Base-by-base conservation (phyloP, 2,329 filamentous ascomycete genomes). In the Pseudopyricularia cyperi region DNA sequence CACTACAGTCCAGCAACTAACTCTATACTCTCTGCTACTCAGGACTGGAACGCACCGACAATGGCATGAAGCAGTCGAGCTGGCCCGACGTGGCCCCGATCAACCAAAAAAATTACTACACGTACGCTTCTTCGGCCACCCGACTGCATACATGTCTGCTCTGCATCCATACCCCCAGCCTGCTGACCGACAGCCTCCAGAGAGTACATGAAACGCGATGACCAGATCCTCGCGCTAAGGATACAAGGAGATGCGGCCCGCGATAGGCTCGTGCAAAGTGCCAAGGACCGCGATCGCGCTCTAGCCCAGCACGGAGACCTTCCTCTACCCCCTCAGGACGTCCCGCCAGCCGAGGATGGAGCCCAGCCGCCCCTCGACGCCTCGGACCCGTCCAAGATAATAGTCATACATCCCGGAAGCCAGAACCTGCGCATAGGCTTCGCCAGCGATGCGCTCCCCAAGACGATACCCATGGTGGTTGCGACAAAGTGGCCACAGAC, bases 61-160 rank as follows among this genome's bases (percentile, higher is more conserved):
- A 98, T 79, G 90, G 91, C 70, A 91, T 98, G 85, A 93, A 90
- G 64, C 80, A 93, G 64, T 87, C 89, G 48, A 94, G 79, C 66
- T 98, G 93, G 91, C 91, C 93, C 9, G 85, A 93, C 63, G 83
- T 95, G 53, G 77, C 80, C 44, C 88, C 93, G 61, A 98, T 98
- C 69, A 98, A 98, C 66, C 93, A 98, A 68, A 98, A 98, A 73
- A 98, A 98, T 68, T 98, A 98, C 69, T 96, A 96, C 67, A 95
- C 90, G 88, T 93, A 76, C 55, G 82, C 72, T 30, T 42, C n/a
- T 17, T 34, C 24, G 19, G 26, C 46, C 53, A 22, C 39, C n/a
- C 37, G 17, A 19, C 17, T 42, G 12, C 37, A n/a, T 9, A 6
- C 37, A n/a, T 42, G 22, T 19, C 37, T 19, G 17, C 17, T n/a